Percentiles rank a stretch among this genome's conserved stretches.
These are phyloP conservation scores for Clitoria ternatea DNA, from an alignment of 306 rosid species.

Conservation along the genomic window DNA sequence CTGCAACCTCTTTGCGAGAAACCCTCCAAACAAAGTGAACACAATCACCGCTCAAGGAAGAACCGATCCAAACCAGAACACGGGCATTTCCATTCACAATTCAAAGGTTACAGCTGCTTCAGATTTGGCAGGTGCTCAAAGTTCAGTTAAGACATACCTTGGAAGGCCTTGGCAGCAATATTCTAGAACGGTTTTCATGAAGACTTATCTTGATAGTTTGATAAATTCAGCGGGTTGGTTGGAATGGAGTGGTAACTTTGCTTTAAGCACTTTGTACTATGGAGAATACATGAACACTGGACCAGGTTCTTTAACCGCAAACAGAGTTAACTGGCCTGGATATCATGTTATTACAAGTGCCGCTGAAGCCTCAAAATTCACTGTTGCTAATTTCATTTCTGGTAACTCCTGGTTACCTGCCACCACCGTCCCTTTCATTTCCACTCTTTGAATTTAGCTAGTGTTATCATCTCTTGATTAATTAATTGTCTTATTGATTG, in stretches of 20 bases:
- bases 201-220: conserved; percentile 45
- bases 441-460: neutral
- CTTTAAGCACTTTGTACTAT: conserved; percentile 22
- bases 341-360: neutral
- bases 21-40: conserved; percentile 51
- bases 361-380: conserved; percentile 3
- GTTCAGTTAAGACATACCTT: conserved; percentile 38
- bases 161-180: conserved; percentile 66
- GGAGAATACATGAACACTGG: conserved; percentile 32
- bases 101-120: conserved; percentile 40
- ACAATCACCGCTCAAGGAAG: conserved; percentile 65
- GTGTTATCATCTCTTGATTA: neutral
- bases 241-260: conserved; percentile 63
- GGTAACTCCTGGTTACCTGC: neutral
- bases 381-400: neutral
- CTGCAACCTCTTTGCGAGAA: conserved; percentile 46
- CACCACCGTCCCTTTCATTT: neutral
- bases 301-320: neutral
- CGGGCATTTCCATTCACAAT: conserved; percentile 60
- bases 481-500: neutral
- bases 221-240: conserved; percentile 54
- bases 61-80: conserved; percentile 59
- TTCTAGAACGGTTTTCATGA: conserved; percentile 52
- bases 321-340: neutral
- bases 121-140: conserved; percentile 9